Conservation (phyloP, 225 moss, liverwort and hornwort genomes). For the Climacium dendroides region DNA sequence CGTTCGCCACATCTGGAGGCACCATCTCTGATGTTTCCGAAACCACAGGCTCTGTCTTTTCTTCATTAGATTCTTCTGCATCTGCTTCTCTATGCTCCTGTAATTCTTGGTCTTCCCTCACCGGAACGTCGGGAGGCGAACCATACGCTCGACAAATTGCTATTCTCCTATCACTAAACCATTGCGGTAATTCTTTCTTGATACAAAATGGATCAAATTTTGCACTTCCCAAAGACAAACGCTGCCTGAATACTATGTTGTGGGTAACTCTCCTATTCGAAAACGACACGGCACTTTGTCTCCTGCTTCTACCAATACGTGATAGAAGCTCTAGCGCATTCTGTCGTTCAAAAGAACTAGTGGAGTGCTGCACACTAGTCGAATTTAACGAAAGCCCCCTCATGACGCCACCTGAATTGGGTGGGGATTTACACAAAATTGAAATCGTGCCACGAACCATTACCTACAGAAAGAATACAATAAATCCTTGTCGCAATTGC, state of each 20-base stretch:
- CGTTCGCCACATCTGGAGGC: neutral
- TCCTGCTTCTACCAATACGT: conserved; percentile 3
- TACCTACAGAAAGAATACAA: neutral
- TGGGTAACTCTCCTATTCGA: neutral
- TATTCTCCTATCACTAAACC: neutral
- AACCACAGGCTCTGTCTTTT: neutral
- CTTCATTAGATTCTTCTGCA: neutral
- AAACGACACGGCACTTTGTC: neutral
- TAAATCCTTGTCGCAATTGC: neutral
- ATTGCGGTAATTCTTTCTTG: neutral
- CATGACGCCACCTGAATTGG: neutral
- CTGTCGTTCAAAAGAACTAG: neutral
- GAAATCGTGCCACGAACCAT: neutral
- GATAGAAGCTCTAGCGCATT: conserved; percentile 7
- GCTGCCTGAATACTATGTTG: neutral
- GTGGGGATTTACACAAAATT: neutral
- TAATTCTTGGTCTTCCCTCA: conserved; percentile 11
- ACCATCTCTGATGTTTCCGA: neutral
- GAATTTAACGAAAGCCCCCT: conserved; percentile 1
- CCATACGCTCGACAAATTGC: conserved; percentile 17
- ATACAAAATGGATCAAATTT: conserved; percentile 2
- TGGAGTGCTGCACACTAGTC: neutral
- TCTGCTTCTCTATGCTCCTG: conserved; percentile 22
- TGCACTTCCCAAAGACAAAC: neutral
- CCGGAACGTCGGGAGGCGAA: conserved; percentile 32